phyloP scores from a whole-genome alignment of 306 rosid genomes.

The Trifolium fragiferum region DNA sequence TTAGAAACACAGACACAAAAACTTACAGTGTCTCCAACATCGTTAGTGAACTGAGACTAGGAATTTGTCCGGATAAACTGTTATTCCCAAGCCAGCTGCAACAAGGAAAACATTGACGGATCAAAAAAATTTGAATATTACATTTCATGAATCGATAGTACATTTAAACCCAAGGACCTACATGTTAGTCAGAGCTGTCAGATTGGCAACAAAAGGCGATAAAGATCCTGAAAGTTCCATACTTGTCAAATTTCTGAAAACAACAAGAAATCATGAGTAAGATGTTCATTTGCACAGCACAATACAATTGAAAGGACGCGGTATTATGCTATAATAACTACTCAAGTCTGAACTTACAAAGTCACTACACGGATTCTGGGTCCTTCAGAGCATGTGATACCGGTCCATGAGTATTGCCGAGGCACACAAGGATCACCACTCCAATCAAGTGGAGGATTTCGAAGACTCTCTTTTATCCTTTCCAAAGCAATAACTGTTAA shows the following conservation, averaged over 20 bases:
- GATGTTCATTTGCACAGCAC: conserved; percentile 36
- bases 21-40: conserved; percentile 79
- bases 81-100: conserved; percentile 89
- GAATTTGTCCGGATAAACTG: conserved; percentile 80
- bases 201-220: conserved; percentile 72
- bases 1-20: neutral
- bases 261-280: conserved; percentile 42
- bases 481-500: conserved; percentile 71
- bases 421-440: conserved; percentile 95
- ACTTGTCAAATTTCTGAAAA: conserved; percentile 80
- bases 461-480: conserved; percentile 54
- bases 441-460: conserved; percentile 80
- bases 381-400: conserved; percentile 81
- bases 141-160: conserved; percentile 11
- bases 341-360: conserved; percentile 62
- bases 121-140: conserved; percentile 28
- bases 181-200: conserved; percentile 84
- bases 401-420: conserved; percentile 79
- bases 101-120: conserved; percentile 31
- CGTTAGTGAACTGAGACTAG: conserved; percentile 71
- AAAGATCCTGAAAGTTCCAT: conserved; percentile 86
- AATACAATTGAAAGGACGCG: conserved; percentile 31
- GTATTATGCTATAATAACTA: conserved; percentile 16
- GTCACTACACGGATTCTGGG: conserved; percentile 67
- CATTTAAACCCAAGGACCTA: conserved; percentile 47